phyloP scores from a whole-genome alignment of 495 filamentous ascomycete species.

The Copromyces sp. region DNA sequence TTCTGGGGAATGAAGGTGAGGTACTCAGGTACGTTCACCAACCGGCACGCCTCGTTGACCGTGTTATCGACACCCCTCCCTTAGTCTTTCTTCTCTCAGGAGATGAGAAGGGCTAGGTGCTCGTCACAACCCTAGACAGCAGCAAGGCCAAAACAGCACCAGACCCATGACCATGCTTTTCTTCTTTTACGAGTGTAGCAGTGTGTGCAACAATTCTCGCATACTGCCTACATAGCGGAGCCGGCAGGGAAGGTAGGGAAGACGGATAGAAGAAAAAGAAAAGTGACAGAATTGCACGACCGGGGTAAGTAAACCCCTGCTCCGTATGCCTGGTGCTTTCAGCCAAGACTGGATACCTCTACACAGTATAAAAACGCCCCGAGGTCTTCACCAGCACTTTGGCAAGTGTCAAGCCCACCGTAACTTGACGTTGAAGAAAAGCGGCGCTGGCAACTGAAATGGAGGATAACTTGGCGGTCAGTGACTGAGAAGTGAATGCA shows the following conservation, averaged over 20 bases:
- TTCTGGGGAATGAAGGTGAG: neutral
- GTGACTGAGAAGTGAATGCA: neutral
- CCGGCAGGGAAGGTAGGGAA: conserved; percentile 4
- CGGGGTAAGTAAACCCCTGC: neutral
- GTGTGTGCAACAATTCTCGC: neutral
- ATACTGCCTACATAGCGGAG: neutral
- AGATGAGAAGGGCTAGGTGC: neutral
- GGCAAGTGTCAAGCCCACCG: neutral
- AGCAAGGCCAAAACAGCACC: neutral
- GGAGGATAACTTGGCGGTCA: neutral
- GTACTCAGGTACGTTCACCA: neutral
- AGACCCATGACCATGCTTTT: neutral
- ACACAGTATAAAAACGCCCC: neutral
- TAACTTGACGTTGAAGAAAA: neutral
- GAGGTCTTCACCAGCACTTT: neutral
- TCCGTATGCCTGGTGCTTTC: neutral
- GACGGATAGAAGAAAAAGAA: conserved; percentile 9
- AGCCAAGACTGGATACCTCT: neutral
- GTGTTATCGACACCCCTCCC: neutral
- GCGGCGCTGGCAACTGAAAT: neutral
- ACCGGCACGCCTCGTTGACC: neutral
- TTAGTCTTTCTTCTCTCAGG: neutral
- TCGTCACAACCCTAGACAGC: neutral
- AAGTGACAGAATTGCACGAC: conserved; percentile 5
- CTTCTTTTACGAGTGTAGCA: neutral